These are phyloP conservation scores for Annulohypoxylon bovei DNA, from an alignment of 495 filamentous ascomycete genomes.

Conservation along the genomic window DNA sequence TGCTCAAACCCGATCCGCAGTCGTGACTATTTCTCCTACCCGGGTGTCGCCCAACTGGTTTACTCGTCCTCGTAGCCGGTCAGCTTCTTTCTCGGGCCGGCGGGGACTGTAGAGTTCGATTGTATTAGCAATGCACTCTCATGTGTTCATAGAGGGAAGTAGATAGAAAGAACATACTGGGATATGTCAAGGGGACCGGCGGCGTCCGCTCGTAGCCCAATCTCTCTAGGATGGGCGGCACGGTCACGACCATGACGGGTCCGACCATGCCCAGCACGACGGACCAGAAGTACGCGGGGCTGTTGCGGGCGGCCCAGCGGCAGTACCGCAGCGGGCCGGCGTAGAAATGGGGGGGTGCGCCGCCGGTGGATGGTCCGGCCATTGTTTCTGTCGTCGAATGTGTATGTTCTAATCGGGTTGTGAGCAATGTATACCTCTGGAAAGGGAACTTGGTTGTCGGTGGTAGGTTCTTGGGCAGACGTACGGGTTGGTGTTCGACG, in stretches of 20 bases:
- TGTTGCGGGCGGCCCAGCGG: constrained; percentile 85
- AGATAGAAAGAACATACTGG: constrained; percentile 69
- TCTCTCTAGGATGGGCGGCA: constrained; percentile 72
- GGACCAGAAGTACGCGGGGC: constrained; percentile 89
- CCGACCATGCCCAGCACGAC: constrained; percentile 75
- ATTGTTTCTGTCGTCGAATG: constrained; percentile 59
- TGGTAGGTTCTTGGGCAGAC: neutral
- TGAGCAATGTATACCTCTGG: neutral
- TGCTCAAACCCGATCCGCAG: neutral
- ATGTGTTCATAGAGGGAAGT: too few species aligned
- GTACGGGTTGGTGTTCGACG: neutral
- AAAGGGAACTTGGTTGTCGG: neutral
- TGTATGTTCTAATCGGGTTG: too few species aligned
- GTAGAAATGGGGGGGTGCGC: constrained; percentile 77
- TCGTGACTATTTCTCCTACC: neutral
- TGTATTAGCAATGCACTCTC: constrained; percentile 32
- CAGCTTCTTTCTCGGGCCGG: constrained; percentile 74
- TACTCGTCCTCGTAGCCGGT: constrained; percentile 78
- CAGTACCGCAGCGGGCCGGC: constrained; percentile 80
- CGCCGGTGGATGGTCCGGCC: constrained; percentile 52
- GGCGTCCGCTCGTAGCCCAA: constrained; percentile 77
- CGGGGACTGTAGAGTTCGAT: constrained; percentile 67
- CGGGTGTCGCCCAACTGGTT: constrained; percentile 24
- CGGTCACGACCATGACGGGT: constrained; percentile 71
- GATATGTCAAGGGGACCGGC: constrained; percentile 87